Base-by-base conservation (phyloP, 176 grass and related monocot species). In the Musa troglodytarum region DNA sequence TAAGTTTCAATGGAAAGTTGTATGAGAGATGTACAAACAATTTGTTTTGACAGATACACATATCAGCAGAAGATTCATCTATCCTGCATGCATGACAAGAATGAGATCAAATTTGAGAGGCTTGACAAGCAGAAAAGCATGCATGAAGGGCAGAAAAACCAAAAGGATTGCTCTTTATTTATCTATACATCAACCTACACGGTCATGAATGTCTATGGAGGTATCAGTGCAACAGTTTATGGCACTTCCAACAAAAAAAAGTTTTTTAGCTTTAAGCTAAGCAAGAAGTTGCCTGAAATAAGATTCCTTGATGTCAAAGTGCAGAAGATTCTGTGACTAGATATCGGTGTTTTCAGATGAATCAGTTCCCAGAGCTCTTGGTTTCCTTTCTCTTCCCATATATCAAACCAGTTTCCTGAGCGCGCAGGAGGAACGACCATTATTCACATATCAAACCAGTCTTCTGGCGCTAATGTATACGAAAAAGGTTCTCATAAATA, bases 311-410 rank as follows among this genome's bases (percentile, higher is more conserved):
- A 2, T 10, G 29, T 69, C 68, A 8, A 70, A 50, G 68, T 50
- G 68, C 17, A 70, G 68, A 26, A 17, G 19, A 16, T 16, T 68
- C 66, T 49, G 34, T 43, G 29, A 68, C 11, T 29, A 4, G 63
- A 20, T 28, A 65, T 26, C 63, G 4, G 63, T 4, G 12, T 65
- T 65, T 10, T 13, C 34, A 3, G 26, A 19, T 17, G 49, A n/a
- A 69, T 82, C 88, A 89, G 50, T 81, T 79, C 1, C 86, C 80
- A 77, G 72, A 83, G 65, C 77, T 76, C 16, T 89, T 68, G 59
- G 84, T 64, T 52, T 78, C 82, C 84, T 86, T 91, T 76, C 85
- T 98, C 81, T 94, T 99, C 74, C 95, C 95, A 77, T 92, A 94
- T 82, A 82, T 82, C 65, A 99, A 85, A 65, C 90, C 88, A 76